Base-by-base conservation (phyloP, 192 early-diverging fungal genomes). In the Lobosporangium transversale region DNA sequence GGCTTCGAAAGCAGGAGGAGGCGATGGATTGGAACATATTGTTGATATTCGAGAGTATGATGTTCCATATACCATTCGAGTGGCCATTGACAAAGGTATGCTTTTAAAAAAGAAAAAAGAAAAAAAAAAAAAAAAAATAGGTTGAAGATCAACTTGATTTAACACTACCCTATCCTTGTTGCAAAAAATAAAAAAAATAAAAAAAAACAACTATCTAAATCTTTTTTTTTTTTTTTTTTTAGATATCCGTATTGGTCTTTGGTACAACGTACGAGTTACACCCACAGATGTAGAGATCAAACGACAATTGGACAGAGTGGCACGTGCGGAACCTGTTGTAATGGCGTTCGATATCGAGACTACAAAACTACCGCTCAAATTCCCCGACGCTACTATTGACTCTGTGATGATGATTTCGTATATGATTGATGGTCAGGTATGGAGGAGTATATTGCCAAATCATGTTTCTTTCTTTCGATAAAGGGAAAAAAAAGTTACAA, bases 371-470 rank as follows among this genome's bases (percentile, higher is more conserved):
- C 98, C 98, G 31, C 86, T 99, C 31, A 98, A 97, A 80, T 99
- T 99, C 62, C 98, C 98, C 9, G 98, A 98, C 62, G 86, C 95
- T 0, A 50, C 80, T 4, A 89, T 90, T 31, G 98, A 99, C 75
- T 88, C 87, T 40, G 94, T 99, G 63, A 99, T 98, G 95, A 99
- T 99, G 98, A 97, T 99, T 67, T 98, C 97, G 30, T 99, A 99
- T 78, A 99, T 99, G 98, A 92, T 99, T 53, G 96, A 98, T 58
- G 98, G 95, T 21, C 91, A 93, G 80, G 94, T 95, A 87, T 51
- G 44, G n/a, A n/a, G n/a, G n/a, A n/a, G n/a, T n/a, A n/a, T n/a
- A n/a, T n/a, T n/a, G n/a, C n/a, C n/a, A n/a, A n/a, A n/a, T n/a
- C n/a, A n/a, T n/a, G n/a, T n/a, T n/a, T n/a, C n/a, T n/a, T n/a